Percentiles rank a stretch among this genome's conserved stretches.
Evolutionary conservation across 805 yeast species (phyloP).

Genomic region (Saccharomycopsis sp.): DNA sequence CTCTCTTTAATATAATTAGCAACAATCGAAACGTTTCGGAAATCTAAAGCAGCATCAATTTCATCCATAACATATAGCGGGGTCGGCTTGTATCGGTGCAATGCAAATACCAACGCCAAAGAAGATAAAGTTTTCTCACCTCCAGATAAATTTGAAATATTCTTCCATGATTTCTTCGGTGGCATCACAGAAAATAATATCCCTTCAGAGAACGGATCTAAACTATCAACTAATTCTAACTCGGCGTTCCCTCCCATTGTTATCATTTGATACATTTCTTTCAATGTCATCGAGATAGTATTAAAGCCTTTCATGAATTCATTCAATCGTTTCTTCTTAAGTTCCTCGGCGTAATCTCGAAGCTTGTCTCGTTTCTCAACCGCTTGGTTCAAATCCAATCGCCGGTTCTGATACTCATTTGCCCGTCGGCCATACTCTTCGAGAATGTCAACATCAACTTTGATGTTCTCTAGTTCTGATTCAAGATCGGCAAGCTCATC

Average conservation of each 20-base stretch:
- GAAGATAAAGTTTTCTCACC: slow-evolving; percentile 97
- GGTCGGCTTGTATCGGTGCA: slow-evolving; percentile 93
- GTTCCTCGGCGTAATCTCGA: slow-evolving; percentile 54
- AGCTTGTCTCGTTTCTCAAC: slow-evolving; percentile 58
- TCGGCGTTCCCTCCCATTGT: slow-evolving; percentile 99
- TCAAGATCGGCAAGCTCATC: slow-evolving; percentile 50
- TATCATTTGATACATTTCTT: slow-evolving; percentile 97
- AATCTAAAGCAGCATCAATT: slow-evolving; percentile 97
- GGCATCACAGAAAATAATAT: slow-evolving; percentile 97
- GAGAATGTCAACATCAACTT: slow-evolving; percentile 66
- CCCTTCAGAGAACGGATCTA: slow-evolving; percentile 98
- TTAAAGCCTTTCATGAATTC: slow-evolving; percentile 94
- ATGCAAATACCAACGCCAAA: slow-evolving; percentile 89
- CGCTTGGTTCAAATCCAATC: slow-evolving; percentile 60
- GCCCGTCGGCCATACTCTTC: slow-evolving; percentile 68
- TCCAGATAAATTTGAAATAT: slow-evolving; percentile 90
- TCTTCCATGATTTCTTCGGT: slow-evolving; percentile 96
- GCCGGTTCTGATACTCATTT: slow-evolving; percentile 56
- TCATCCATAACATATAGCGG: slow-evolving; percentile 99
- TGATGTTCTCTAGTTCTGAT: slow-evolving; percentile 45
- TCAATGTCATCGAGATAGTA: slow-evolving; percentile 76
- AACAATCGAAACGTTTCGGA: slow-evolving; percentile 92
- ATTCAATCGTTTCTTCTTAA: slow-evolving; percentile 66
- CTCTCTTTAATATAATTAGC: slow-evolving; percentile 95
- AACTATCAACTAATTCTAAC: slow-evolving; percentile 85